Evolutionary conservation across 2,329 filamentous ascomycete species (phyloP).

Genomic region (Fusarium hainanense): DNA sequence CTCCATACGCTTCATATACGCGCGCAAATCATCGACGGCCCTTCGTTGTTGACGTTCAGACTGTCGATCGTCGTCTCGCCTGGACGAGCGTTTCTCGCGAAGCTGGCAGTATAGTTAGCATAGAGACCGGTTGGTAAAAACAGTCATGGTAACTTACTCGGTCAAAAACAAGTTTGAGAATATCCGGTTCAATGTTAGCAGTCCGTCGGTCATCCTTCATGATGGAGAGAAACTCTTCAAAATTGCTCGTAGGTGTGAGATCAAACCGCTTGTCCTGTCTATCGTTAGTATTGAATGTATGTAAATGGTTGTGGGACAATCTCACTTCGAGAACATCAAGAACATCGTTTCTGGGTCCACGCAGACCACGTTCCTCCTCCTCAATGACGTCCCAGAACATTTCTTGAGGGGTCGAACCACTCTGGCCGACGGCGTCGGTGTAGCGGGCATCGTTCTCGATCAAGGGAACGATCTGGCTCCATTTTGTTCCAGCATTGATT

Average conservation of each 20-base stretch:
- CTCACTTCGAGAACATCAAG: constrained; percentile 88
- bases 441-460: constrained; percentile 87
- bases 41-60: constrained; percentile 87
- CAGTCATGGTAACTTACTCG: constrained; percentile 63
- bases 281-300: constrained; percentile 20
- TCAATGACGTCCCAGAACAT: constrained; percentile 97
- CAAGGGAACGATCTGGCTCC: constrained; percentile 81
- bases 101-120: constrained; percentile 61
- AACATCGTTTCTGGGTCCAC: constrained; percentile 83
- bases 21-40: constrained; percentile 85
- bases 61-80: constrained; percentile 85
- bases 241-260: constrained; percentile 84
- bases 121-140: background rate
- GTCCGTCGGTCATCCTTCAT: constrained; percentile 89
- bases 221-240: constrained; percentile 86
- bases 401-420: constrained; percentile 86
- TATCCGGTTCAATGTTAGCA: constrained; percentile 85
- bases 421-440: constrained; percentile 81
- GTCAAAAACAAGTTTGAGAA: constrained; percentile 84
- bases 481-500: constrained; percentile 91
- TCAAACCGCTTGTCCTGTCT: constrained; percentile 88
- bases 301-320: background rate
- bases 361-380: constrained; percentile 89
- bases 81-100: constrained; percentile 83
- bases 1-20: constrained; percentile 88